These are phyloP conservation scores for Leptographium wingfieldii DNA, from an alignment of 2,329 filamentous ascomycete species.

Conservation along the genomic window DNA sequence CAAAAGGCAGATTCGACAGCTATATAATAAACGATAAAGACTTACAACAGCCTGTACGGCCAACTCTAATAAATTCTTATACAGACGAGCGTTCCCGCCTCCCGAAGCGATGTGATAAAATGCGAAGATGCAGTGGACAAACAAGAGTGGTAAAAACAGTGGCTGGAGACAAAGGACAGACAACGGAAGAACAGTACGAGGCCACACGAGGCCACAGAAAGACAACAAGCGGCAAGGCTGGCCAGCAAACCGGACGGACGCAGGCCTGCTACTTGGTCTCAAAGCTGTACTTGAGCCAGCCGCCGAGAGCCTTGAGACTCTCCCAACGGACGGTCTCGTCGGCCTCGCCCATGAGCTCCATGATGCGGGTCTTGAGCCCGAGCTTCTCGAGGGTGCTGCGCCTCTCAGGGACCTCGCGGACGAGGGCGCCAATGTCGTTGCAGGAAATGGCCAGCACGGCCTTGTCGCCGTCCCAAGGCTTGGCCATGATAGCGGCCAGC, in stretches of 20 bases:
- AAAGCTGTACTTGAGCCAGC: conserved; percentile 53
- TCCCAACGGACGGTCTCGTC: conserved; percentile 90
- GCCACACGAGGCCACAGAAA: too few relatives aligned
- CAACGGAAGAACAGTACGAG: not conserved
- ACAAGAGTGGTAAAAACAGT: not conserved
- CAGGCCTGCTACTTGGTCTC: conserved; percentile 23
- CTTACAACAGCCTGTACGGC: not conserved
- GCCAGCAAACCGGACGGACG: too few relatives aligned
- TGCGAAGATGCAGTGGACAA: not conserved
- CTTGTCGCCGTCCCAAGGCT: conserved; percentile 66
- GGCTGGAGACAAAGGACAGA: not conserved
- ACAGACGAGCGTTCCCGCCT: not conserved
- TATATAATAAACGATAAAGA: not conserved
- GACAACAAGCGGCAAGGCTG: too few relatives aligned
- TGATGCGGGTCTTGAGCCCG: conserved; percentile 74
- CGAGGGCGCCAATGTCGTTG: conserved; percentile 80
- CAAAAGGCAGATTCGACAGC: not conserved
- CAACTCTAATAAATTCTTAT: not conserved
- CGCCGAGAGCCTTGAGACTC: conserved; percentile 67
- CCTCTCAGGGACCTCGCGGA: conserved; percentile 82
- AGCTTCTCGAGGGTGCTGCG: conserved; percentile 67
- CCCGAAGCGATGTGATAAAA: not conserved
- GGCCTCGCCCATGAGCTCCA: conserved; percentile 84
- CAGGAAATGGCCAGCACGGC: conserved; percentile 86
- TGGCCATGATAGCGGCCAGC: conserved; percentile 69